Evolutionary conservation across 2,329 filamentous ascomycete species (phyloP), one percentile per base, ranked within the genome.

Genomic region (Cercospora zeina): DNA sequence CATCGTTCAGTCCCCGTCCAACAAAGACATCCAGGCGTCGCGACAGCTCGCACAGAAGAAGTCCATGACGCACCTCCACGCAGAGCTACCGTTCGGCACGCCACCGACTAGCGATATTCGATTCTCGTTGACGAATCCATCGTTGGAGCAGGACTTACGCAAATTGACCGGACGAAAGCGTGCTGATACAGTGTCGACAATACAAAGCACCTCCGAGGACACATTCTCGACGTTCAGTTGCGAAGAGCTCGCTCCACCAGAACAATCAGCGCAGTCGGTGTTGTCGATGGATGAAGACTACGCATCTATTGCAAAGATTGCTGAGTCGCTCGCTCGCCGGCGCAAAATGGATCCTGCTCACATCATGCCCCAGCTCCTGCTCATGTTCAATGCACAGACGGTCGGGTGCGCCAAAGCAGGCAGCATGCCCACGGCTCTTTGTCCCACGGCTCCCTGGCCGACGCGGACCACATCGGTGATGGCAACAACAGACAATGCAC

Each of bases 21-120:
- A 66, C 13, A 71, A 72, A 45, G 79, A 79, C 76, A 68, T 67
- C 24, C 71, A 70, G 42, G 66, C 79, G 10, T 80, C 78, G 4
- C 70, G 71, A 59, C 73, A 73, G n/a, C 68, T 80, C 13, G 76
- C 73, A 1, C 71, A 70, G 60, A 75, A 75, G 49, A 71, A 77
- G 14, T 72, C 71, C 3, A 66, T 64, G 37, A 72, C 59, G 3
- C 71, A 67, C 49, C 58, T 67, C 33, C 61, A 70, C 24, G 67
- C 71, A 9, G 72, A 75, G 8, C 61, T 78, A 2, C 69, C 69
- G 9, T 69, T 77, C 9, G 76, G 73, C 2, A 74, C 73, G 14
- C 74, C 73, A 11, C 73, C 75, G 4, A 36, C 54, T 5, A 50
- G 53, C 30, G 64, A 69, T 39, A 62, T 59, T 49, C 62, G 58